Evolutionary conservation across 352 stramenopile genomes (phyloP), one percentile per base, ranked within the genome.

Genomic region (Porosira glacialis): DNA sequence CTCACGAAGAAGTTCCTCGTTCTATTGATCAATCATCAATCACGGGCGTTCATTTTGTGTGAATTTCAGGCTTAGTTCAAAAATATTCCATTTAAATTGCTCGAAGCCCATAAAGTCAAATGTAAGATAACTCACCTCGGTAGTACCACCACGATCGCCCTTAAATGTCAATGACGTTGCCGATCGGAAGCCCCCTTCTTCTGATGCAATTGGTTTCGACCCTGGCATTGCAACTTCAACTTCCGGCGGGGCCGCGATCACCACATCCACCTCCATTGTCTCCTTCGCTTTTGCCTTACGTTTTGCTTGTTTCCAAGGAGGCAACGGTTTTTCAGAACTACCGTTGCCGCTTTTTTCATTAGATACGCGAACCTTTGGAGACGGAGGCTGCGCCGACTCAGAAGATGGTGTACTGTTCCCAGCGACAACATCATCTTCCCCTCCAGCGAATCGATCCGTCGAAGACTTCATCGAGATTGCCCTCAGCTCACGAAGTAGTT

Each of bases 391-490:
- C n/a, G n/a, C n/a, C n/a, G n/a, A n/a, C n/a, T n/a, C n/a, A n/a
- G n/a, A n/a, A n/a, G n/a, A n/a, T n/a, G n/a, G n/a, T n/a, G n/a
- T n/a, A n/a, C n/a, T n/a, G n/a, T n/a, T n/a, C n/a, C n/a, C n/a
- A n/a, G n/a, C n/a, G n/a, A n/a, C n/a, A n/a, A n/a, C n/a, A 15
- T 39, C 49, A 27, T 69, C 57, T 28, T 78, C 67, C 28, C 69
- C 73, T 33, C 61, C 43, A 10, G 67, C 67, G 63, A 88, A 86
- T 8, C 77, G 31, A 78, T 80, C 50, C 38, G 17, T 50, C 13
- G 27, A 41, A 13, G 62, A 75, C 36, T 74, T 75, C 8, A 70
- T 66, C 22, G 80, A 88, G 41, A 86, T 67, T 33, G 56, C 57
- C 28, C 26, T 13, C 26, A 62, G 24, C 24, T 49, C 33, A 19